phyloP scores from a whole-genome alignment of 805 yeast genomes.

The Suhomyces canberraensis region DNA sequence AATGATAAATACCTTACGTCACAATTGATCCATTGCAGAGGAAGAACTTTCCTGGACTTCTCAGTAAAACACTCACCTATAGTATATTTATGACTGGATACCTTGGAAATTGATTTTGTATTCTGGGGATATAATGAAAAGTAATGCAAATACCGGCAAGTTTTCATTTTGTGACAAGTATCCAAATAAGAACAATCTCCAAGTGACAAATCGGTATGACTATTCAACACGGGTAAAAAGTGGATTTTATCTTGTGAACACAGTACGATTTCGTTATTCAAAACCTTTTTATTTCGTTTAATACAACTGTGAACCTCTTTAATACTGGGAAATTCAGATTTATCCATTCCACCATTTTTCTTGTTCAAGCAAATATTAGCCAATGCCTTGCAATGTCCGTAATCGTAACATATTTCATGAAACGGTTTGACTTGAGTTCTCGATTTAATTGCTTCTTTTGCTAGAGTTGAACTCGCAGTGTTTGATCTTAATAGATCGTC shows the following conservation, averaged over 20 bases:
- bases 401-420: constrained; percentile 48
- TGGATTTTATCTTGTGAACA: too few species aligned
- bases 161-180: constrained; percentile 82
- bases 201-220: constrained; percentile 63
- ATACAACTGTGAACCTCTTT: constrained; percentile 1
- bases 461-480: too few species aligned
- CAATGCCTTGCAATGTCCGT: constrained; percentile 29
- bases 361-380: constrained; percentile 22
- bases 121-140: constrained; percentile 43
- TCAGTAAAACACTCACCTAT: constrained; percentile 46
- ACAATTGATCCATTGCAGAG: constrained; percentile 85
- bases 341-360: constrained; percentile 3
- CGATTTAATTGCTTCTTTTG: constrained; percentile 36
- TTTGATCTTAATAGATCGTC: too few species aligned
- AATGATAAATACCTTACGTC: constrained; percentile 77
- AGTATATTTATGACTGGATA: constrained; percentile 38
- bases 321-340: background rate
- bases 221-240: constrained; percentile 25
- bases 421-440: constrained; percentile 43
- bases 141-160: constrained; percentile 83
- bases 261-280: too few species aligned
- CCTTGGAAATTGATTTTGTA: background rate
- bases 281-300: too few species aligned
- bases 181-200: constrained; percentile 95
- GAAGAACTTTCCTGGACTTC: constrained; percentile 32